Evolutionary conservation across 2,329 filamentous ascomycete genomes (phyloP), one percentile per base, ranked within the genome.

Genomic region (Neonectria coccinea): DNA sequence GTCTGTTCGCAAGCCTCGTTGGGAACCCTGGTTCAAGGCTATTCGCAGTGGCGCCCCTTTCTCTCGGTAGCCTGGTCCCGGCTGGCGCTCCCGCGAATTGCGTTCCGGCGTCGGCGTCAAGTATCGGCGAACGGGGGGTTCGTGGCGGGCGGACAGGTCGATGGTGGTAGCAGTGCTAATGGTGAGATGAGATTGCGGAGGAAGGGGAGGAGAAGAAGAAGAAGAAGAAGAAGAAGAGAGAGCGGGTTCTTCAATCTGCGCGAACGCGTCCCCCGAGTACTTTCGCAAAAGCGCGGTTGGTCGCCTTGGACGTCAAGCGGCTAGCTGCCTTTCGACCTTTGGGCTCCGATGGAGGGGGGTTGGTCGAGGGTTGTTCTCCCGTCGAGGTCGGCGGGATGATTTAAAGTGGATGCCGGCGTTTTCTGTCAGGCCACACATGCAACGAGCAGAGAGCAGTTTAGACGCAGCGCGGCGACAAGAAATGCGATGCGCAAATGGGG

Each of bases 371-470:
- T 11, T 18, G 27, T 31, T 50, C 29, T 14, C 11, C 47, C 47
- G 47, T 52, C 22, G 47, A 44, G 5, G 25, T 42, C 22, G 56
- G 47, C 22, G 56, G 47, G 27, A 31, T n/a, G 25, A 20, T 27
- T 41, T 57, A 27, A 59, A 52, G 56, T 65, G 62, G 65, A 67
- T 52, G 62, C 41, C 12, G 29, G 44, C 44, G 55, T 39, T 39
- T 39, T 60, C 45, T 53, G 54, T 62, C 59, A 68, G 67, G 50
- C 45, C 67, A 70, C 60, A 16, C 36, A 20, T 16, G 25, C 31
- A 57, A 54, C 42, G 50, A 41, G 22, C 61, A 45, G 42, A 45
- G 42, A 22, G 44, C 61, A 56, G 29, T 18, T 41, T 41, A 14
- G 29, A 50, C 25, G 47, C 27, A 18, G 25, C 47, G 47, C n/a